A percentile compares a stretch with the other conserved stretches of the same genome.
Conservation (phyloP, 306 rosid genomes). For the Lathyrus aphaca region DNA sequence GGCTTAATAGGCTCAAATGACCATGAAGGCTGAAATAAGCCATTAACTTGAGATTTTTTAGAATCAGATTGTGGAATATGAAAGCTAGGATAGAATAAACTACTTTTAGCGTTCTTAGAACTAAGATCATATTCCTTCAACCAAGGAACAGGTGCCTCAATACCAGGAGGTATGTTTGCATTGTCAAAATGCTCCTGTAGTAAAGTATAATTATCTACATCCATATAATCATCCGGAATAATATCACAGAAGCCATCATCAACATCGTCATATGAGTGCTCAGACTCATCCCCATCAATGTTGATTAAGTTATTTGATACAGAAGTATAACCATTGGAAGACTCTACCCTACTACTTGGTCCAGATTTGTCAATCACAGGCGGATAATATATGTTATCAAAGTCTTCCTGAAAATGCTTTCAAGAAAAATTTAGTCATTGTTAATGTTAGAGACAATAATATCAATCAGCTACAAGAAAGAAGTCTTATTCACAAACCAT, state of each 20-base stretch:
- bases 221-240: slow-evolving; percentile 56
- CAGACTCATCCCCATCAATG: slow-evolving; percentile 61
- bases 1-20: slow-evolving; percentile 36
- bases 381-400: slow-evolving; percentile 37
- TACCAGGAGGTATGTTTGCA: slow-evolving; percentile 69
- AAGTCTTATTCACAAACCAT: slow-evolving; percentile 54
- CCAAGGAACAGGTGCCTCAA: slow-evolving; percentile 86
- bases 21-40: slow-evolving; percentile 41
- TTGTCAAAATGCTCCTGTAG: slow-evolving; percentile 72
- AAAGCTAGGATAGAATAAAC: slow-evolving; percentile 37
- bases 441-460: slow-evolving; percentile 11
- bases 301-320: slow-evolving; percentile 49
- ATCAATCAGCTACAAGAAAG: slow-evolving; percentile 33
- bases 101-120: slow-evolving; percentile 43
- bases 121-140: slow-evolving; percentile 43
- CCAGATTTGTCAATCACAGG: slow-evolving; percentile 47
- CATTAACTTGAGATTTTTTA: slow-evolving; percentile 28
- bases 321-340: slow-evolving; percentile 47
- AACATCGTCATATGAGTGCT: slow-evolving; percentile 46
- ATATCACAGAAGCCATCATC: slow-evolving; percentile 45
- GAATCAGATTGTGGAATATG: slow-evolving; percentile 38
- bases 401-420: slow-evolving; percentile 48
- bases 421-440: slow-evolving; percentile 35
- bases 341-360: slow-evolving; percentile 47
- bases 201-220: slow-evolving; percentile 56